Percentiles rank a stretch among this genome's conserved stretches.
phyloP scores from a whole-genome alignment of 371 early-diverging fungal genomes.

The Basidiobolus meristosporus region DNA sequence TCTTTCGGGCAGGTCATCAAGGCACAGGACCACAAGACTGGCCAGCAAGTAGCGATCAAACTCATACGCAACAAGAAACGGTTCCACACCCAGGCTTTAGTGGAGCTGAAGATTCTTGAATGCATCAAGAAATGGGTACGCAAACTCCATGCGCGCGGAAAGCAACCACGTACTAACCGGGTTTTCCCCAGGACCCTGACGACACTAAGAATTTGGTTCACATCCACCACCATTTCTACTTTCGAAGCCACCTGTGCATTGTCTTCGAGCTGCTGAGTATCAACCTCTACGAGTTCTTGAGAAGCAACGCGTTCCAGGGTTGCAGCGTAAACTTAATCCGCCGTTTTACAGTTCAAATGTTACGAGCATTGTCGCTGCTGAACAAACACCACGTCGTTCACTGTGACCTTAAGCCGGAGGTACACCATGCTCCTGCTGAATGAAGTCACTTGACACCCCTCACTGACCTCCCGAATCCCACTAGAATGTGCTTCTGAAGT shows the following conservation, averaged over 20 bases:
- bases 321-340: conserved; percentile 64
- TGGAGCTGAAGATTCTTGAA: conserved; percentile 84
- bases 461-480: conserved; percentile 27
- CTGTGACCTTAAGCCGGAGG: conserved; percentile 97
- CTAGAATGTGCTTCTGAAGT: conserved; percentile 59
- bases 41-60: conserved; percentile 80
- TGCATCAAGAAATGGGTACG: conserved; percentile 40
- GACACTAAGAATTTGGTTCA: conserved; percentile 62
- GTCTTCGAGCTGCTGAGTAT: conserved; percentile 86
- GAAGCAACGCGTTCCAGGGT: conserved; percentile 83
- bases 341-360: conserved; percentile 67
- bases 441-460: no score
- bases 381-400: conserved; percentile 69
- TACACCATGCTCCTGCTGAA: no score
- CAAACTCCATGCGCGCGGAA: no score
- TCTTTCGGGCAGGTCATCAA: conserved; percentile 96
- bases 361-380: conserved; percentile 67
- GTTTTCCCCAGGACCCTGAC: conserved; percentile 48
- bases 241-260: conserved; percentile 88
- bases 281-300: conserved; percentile 95
- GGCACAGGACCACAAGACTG: conserved; percentile 79
- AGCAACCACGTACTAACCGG: not conserved
- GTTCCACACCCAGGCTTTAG: conserved; percentile 87
- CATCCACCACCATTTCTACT: conserved; percentile 80
- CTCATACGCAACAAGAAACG: conserved; percentile 88